Evolutionary conservation across 306 rosid species (phyloP), one percentile per base, ranked within the genome.

Genomic region (Sechiopsis laciniata): DNA sequence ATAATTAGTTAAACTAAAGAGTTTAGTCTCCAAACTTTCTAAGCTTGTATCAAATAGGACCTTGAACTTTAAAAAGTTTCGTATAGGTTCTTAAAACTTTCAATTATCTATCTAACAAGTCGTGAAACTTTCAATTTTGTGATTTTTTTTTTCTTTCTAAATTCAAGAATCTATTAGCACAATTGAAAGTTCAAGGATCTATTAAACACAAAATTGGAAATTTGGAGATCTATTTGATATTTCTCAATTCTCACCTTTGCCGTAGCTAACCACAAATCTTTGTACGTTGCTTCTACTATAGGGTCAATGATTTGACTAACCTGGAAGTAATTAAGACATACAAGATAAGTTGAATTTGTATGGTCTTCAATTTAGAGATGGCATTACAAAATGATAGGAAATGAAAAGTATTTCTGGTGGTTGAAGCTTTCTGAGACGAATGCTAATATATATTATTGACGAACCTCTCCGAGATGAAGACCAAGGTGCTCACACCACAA

Each of bases 401-500:
- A 48, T 3, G 42, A 48, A 68, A 68, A 10, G 1, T 6, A 46
- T 20, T 67, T 21, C 55, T 17, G 19, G 45, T 40, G 29, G 21
- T 66, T 54, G 50, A n/a, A 14, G 8, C 15, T 26, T 46, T 72
- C 17, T n/a, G 21, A 52, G 56, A 26, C 10, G 54, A 57, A 3
- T 55, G 8, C 65, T 68, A 6, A 6, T 68, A 68, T 45, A 15
- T 58, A 15, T 57, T 3, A 21, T 29, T 75, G 29, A 71, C 81
- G 32, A 64, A 84, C 85, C 87, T 84, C 83, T 75, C 61, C 80
- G 48, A 78, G 78, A 63, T 58, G 80, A 76, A 84, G 85, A 76
- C 85, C 87, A 11, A 84, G 79, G 78, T 81, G 87, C 79, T 84
- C 87, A 46, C 83, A 78, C 87, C 87, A 84, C 78, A 84, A 35